Conservation (phyloP, 257 asterid genomes). For the Plantago ovata region DNA sequence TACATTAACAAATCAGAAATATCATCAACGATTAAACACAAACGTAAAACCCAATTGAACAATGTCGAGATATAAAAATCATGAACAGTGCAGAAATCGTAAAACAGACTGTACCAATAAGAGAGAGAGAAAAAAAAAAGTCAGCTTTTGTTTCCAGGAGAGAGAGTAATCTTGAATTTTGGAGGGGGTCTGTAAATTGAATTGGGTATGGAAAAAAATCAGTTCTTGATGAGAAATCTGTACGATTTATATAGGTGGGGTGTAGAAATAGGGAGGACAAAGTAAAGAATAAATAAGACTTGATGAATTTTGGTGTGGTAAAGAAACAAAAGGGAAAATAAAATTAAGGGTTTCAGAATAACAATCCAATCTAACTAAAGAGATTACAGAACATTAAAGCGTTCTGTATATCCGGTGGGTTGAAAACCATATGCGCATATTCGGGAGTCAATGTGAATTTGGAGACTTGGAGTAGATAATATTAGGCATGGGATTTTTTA, state of each 20-base stretch:
- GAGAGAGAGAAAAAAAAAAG: constrained; percentile 1
- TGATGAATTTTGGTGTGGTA: too few species aligned
- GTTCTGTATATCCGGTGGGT: too few species aligned
- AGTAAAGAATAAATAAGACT: constrained; percentile 24
- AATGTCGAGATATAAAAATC: neutral
- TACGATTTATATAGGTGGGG: constrained; percentile 20
- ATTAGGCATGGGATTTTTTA: too few species aligned
- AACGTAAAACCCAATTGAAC: constrained; percentile 10
- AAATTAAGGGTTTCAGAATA: too few species aligned
- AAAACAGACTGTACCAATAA: neutral
- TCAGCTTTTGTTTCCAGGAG: constrained; percentile 15
- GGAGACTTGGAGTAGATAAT: too few species aligned
- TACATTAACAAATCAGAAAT: constrained; percentile 13
- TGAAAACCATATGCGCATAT: too few species aligned
- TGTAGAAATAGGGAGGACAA: constrained; percentile 15
- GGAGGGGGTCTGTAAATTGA: neutral
- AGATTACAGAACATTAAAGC: too few species aligned
- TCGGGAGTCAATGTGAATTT: too few species aligned
- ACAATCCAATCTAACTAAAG: too few species aligned
- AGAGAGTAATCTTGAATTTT: constrained; percentile 20
- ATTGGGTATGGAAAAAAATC: constrained; percentile 6
- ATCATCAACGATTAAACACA: constrained; percentile 1
- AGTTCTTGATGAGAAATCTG: constrained; percentile 1
- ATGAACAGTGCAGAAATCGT: constrained; percentile 21
- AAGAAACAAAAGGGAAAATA: too few species aligned